phyloP scores from a whole-genome alignment of 1,284 basidiomycete species.

The Malassezia caprae region DNA sequence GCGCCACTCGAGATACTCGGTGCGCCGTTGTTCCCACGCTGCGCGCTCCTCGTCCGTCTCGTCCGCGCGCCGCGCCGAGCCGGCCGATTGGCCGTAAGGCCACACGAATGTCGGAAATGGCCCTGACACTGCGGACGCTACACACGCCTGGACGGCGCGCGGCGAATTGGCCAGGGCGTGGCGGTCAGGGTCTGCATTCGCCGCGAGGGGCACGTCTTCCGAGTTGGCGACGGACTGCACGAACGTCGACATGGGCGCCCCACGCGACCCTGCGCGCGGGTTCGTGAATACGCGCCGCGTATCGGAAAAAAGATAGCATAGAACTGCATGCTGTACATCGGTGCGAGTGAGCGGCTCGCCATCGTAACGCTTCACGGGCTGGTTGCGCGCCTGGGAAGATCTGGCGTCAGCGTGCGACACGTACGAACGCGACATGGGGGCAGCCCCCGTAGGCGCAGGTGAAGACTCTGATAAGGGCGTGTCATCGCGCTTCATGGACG shows the following conservation, averaged over 20 bases:
- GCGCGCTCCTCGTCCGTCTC: constrained; percentile 30
- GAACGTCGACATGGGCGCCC: constrained; percentile 18
- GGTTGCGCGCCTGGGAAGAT: constrained; percentile 29
- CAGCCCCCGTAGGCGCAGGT: background rate
- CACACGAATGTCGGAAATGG: constrained; percentile 31
- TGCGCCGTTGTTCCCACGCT: constrained; percentile 19
- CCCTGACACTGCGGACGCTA: constrained; percentile 6
- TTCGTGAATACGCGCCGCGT: constrained; percentile 62
- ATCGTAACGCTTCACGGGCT: constrained; percentile 45
- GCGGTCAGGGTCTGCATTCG: constrained; percentile 1
- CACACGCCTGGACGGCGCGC: constrained; percentile 14
- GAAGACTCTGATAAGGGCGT: background rate
- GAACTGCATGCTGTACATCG: constrained; percentile 75
- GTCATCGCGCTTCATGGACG: background rate
- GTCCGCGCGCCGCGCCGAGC: constrained; percentile 31
- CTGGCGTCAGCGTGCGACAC: constrained; percentile 4
- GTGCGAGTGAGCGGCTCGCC: constrained; percentile 37
- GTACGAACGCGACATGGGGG: constrained; percentile 1
- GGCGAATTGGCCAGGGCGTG: constrained; percentile 1
- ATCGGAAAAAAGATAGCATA: constrained; percentile 67
- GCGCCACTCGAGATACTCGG: constrained; percentile 12
- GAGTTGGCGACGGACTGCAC: background rate
- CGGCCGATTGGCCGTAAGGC: constrained; percentile 37
- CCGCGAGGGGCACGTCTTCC: background rate
- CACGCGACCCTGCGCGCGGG: constrained; percentile 43